Base-by-base conservation (phyloP, 1,139 yeast species). In the Yamadazyma pseudoaaseri region DNA sequence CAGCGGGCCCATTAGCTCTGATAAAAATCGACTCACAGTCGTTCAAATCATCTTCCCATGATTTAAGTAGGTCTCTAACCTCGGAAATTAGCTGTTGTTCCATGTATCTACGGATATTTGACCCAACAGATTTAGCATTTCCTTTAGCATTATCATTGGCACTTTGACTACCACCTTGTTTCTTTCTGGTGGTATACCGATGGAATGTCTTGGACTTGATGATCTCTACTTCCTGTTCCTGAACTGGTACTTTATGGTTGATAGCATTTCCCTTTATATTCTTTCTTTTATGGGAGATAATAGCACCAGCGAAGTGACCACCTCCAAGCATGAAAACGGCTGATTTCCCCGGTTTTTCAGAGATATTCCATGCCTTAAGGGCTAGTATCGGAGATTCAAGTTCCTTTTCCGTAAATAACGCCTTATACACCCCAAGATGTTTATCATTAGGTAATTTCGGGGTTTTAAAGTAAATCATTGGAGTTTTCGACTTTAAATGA, bases 291-390 rank as follows among this genome's bases (percentile, higher is more conserved):
- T 90, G 97, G 2, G 89, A 79, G 9, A 94, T 70, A 27, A 92
- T 83, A 0, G 96, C 97, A 9, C 95, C 98, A 0, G 97, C 96
- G 65, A 92, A 94, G 61, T 94, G 97, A 26, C 98, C 99, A 30
- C 98, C 97, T 8, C 97, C 97, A 37, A 92, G 76, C 96, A 94
- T 87, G 44, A 92, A 75, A 10, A 92, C 61, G 1, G 95, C 96
- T 3, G 86, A 86, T 41, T 71, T 67, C 3, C 62, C 46, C 6
- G 42, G 43, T 3, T 47, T 44, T 20, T 48, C 46, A 13, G 41
- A 34, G 6, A 43, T 26, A 20, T 66, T 60, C 52, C 73, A 56
- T 3, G 58, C 47, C 35, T 51, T 54, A 26, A 78, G 56, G 2
- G 73, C 61, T 17, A 53, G 59, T 14, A 74, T 48, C 0, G 83